Evolutionary conservation across 2,329 filamentous ascomycete species (phyloP).

Genomic region (Hypocrella siamensis): DNA sequence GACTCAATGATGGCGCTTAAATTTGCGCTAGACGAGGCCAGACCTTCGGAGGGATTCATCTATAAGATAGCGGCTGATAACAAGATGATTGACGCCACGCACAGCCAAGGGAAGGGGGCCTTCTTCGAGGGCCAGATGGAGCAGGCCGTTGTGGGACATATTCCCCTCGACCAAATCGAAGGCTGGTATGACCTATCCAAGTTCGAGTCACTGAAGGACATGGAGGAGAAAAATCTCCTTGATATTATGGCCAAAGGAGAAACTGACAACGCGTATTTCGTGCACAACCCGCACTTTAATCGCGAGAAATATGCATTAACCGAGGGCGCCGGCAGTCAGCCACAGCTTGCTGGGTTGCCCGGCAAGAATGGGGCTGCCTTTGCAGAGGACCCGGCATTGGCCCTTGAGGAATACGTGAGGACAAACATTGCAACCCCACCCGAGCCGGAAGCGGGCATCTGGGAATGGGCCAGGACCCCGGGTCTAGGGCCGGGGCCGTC

Average conservation of each 20-base stretch:
- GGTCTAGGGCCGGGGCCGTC: not conserved
- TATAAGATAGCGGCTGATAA: not conserved
- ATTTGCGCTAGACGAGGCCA: constrained; percentile 2
- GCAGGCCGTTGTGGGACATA: not conserved
- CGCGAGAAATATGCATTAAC: not conserved
- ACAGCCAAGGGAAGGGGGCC: not conserved
- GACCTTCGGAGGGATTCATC: not conserved
- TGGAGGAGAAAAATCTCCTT: not conserved
- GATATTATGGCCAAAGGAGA: not conserved
- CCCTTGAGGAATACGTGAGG: not conserved
- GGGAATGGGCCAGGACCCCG: not conserved
- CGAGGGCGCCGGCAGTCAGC: not conserved
- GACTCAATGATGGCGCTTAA: not conserved
- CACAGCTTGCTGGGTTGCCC: not conserved
- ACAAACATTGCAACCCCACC: not conserved
- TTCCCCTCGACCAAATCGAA: not conserved
- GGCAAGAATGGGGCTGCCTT: too few species aligned
- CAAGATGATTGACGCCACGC: not conserved
- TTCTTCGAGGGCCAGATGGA: not conserved
- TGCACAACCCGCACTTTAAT: not conserved
- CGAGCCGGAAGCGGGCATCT: not conserved
- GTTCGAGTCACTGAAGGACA: not conserved
- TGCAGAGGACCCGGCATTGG: not conserved
- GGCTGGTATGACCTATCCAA: not conserved
- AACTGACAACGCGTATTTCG: not conserved